These are phyloP conservation scores for Aegilops tauschii DNA, from an alignment of 176 grass and related monocot species.

Conservation along the genomic window DNA sequence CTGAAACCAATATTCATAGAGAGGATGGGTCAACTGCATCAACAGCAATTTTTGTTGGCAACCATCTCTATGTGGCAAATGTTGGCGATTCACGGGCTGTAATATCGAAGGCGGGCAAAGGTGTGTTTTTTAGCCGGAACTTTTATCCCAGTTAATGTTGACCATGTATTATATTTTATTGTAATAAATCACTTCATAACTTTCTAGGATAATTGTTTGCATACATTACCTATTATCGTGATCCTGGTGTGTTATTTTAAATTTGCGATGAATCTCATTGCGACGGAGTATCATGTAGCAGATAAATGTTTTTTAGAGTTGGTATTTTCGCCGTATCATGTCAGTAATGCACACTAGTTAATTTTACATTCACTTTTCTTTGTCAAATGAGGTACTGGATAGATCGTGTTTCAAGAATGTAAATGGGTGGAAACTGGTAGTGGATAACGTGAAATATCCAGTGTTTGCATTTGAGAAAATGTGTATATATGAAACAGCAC, in stretches of 20 bases:
- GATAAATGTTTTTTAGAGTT: background rate
- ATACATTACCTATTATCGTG: background rate
- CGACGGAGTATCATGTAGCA: background rate
- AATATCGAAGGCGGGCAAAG: conserved; percentile 85
- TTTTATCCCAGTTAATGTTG: background rate
- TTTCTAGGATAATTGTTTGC: background rate
- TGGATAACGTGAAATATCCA: background rate
- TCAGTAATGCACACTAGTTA: background rate
- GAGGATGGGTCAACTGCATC: conserved; percentile 86
- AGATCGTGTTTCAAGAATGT: background rate
- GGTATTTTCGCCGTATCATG: background rate
- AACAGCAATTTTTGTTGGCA: conserved; percentile 74
- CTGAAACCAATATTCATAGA: conserved; percentile 60
- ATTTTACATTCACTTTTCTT: background rate
- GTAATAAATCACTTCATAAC: conserved; percentile 10
- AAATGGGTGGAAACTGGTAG: background rate
- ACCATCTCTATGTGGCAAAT: conserved; percentile 81
- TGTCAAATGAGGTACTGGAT: background rate
- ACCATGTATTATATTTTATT: conserved; percentile 4
- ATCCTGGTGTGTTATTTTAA: conserved; percentile 1
- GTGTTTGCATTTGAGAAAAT: background rate
- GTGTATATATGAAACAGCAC: background rate
- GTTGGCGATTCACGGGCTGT: conserved; percentile 90
- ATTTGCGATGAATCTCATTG: background rate
- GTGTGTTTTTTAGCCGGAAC: conserved; percentile 27